Evolutionary conservation across 192 early-diverging fungal species (phyloP).

Genomic region (Coemansia sp.): DNA sequence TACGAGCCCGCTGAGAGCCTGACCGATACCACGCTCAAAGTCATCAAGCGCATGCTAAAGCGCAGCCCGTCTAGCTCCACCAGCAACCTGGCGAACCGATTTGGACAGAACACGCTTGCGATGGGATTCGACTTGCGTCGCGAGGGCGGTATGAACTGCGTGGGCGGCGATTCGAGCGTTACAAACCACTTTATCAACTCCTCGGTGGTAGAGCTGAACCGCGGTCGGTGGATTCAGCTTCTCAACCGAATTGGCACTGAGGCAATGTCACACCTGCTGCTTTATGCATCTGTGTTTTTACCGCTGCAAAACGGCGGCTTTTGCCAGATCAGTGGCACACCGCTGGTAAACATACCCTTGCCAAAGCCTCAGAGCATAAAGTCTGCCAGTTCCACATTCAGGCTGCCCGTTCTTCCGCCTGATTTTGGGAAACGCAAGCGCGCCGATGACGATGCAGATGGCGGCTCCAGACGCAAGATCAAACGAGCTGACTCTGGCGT

Average conservation of each 20-base stretch:
- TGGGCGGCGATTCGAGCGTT: constrained; percentile 22
- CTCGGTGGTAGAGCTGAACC: constrained; percentile 36
- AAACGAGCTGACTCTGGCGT: not conserved
- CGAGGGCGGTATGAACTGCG: constrained; percentile 30
- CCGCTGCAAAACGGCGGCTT: constrained; percentile 30
- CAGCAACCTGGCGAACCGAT: not conserved
- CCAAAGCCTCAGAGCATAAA: constrained; percentile 13
- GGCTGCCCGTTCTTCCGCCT: not conserved
- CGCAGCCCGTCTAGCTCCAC: constrained; percentile 2
- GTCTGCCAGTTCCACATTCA: constrained; percentile 6
- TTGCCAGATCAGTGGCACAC: constrained; percentile 39
- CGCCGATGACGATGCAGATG: not conserved
- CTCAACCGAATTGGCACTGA: constrained; percentile 29
- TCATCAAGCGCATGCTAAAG: constrained; percentile 25
- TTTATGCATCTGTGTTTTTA: constrained; percentile 36
- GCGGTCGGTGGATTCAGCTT: constrained; percentile 26
- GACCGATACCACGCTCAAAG: constrained; percentile 29
- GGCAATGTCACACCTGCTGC: constrained; percentile 35
- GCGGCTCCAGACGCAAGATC: not conserved
- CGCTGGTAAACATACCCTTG: constrained; percentile 13
- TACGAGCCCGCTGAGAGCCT: constrained; percentile 36
- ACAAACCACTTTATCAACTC: constrained; percentile 40
- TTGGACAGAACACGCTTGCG: constrained; percentile 31
- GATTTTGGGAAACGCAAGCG: constrained; percentile 16
- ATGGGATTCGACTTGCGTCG: constrained; percentile 26